phyloP scores from a whole-genome alignment of 116 monocot species.

The Iris pallida region DNA sequence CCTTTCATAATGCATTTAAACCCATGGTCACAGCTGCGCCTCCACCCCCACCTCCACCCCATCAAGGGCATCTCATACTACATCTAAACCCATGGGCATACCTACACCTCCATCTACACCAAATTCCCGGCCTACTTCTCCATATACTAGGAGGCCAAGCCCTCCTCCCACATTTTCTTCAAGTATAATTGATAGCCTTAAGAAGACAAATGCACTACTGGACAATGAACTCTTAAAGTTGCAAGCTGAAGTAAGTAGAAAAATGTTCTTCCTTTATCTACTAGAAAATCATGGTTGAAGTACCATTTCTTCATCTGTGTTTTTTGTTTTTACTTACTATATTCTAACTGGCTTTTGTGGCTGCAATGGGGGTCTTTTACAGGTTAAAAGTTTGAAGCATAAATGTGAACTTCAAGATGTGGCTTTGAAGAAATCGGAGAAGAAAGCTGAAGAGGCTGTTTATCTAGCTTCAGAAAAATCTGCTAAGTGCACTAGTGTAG shows the following conservation, averaged over 20 bases:
- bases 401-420: slow-evolving; percentile 36
- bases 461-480: slow-evolving; percentile 33
- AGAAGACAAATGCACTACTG: slow-evolving; percentile 34
- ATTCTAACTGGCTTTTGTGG: background rate
- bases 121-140: slow-evolving; percentile 19
- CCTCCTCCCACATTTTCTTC: slow-evolving; percentile 30
- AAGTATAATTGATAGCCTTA: slow-evolving; percentile 26
- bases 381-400: slow-evolving; percentile 36
- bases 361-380: background rate
- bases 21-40: slow-evolving; percentile 15
- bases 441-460: slow-evolving; percentile 38
- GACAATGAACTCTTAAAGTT: slow-evolving; percentile 35
- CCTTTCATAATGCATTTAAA: slow-evolving; percentile 18
- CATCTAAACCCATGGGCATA: no score
- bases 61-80: no score
- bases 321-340: background rate
- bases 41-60: background rate
- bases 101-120: background rate
- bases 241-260: slow-evolving; percentile 35
- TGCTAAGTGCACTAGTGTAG: slow-evolving; percentile 33
- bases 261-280: no score
- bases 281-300: background rate
- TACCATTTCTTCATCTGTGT: background rate
- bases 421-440: slow-evolving; percentile 31
- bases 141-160: slow-evolving; percentile 19